phyloP scores from a whole-genome alignment of 208 protist species.

The Trypanosoma grayi region DNA sequence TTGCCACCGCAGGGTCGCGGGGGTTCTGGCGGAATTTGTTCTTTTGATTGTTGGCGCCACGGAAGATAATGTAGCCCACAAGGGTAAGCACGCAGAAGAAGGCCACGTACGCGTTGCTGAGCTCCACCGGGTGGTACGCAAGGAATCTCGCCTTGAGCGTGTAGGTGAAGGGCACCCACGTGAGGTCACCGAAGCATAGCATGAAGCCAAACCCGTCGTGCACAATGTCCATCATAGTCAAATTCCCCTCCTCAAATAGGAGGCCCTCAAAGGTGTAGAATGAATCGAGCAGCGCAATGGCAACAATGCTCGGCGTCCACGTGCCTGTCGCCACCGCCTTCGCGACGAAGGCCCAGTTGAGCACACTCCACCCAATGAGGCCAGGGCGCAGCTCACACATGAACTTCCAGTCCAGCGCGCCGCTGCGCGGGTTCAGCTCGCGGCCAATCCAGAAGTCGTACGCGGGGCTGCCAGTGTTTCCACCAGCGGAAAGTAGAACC shows the following conservation, averaged over 20 bases:
- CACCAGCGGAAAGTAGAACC: constrained; percentile 70
- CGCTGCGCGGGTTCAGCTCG: constrained; percentile 94
- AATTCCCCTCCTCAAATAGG: constrained; percentile 85
- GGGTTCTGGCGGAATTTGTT: constrained; percentile 81
- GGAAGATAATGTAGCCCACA: constrained; percentile 81
- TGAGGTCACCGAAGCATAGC: constrained; percentile 94
- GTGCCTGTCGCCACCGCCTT: constrained; percentile 66
- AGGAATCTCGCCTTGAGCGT: constrained; percentile 93
- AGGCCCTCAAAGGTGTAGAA: constrained; percentile 95
- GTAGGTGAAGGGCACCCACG: constrained; percentile 96
- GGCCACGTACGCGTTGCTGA: constrained; percentile 39
- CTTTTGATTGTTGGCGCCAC: constrained; percentile 85
- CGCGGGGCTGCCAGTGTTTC: constrained; percentile 83
- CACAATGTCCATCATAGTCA: constrained; percentile 97
- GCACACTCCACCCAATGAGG: constrained; percentile 94
- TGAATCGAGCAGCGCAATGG: constrained; percentile 85
- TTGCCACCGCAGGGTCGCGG: constrained; percentile 44
- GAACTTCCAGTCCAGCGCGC: constrained; percentile 95
- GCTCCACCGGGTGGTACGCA: constrained; percentile 49
- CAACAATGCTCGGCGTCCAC: constrained; percentile 77
- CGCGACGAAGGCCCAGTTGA: constrained; percentile 90
- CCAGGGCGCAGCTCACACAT: constrained; percentile 96
- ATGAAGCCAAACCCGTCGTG: constrained; percentile 96
- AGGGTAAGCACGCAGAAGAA: constrained; percentile 42
- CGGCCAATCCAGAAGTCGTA: constrained; percentile 96